A percentile compares a stretch with the other conserved stretches of the same genome.
Evolutionary conservation across 139 green algal species (phyloP).

Genomic region (Chlorella sp.): DNA sequence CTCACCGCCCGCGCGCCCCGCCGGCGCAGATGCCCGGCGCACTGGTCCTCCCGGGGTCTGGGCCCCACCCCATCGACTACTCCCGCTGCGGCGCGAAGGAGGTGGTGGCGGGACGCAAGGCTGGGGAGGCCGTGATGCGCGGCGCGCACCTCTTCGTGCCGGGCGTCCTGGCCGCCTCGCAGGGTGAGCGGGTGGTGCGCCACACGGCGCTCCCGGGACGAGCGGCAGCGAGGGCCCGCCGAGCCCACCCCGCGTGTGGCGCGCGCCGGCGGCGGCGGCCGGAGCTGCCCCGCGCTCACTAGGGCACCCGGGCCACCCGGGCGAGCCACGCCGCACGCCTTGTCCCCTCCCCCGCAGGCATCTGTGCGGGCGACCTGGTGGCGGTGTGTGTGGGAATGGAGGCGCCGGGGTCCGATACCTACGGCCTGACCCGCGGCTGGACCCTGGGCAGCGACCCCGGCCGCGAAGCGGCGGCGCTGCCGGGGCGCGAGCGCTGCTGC

Average conservation of each 20-base stretch:
- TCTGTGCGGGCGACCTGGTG: constrained; percentile 75
- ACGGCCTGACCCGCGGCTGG: constrained; percentile 8
- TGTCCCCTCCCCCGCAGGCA: constrained; percentile 32
- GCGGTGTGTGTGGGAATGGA: constrained; percentile 71
- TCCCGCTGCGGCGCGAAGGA: constrained; percentile 44
- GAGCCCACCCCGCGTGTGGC: neutral
- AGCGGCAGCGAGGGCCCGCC: neutral
- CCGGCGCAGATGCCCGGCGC: constrained; percentile 55
- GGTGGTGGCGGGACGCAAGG: constrained; percentile 81
- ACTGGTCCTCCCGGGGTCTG: constrained; percentile 57
- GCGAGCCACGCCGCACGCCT: too few species aligned
- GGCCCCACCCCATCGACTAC: constrained; percentile 60
- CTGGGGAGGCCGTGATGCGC: constrained; percentile 81
- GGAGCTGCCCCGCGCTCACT: neutral
- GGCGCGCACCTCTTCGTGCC: constrained; percentile 83
- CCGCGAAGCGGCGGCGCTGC: too few species aligned
- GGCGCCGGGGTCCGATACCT: constrained; percentile 32
- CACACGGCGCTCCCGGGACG: neutral
- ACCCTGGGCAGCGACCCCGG: too few species aligned
- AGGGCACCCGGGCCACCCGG: neutral
- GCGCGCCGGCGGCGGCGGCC: neutral
- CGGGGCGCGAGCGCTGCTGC: too few species aligned
- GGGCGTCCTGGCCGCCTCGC: constrained; percentile 33
- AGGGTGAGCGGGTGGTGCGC: neutral
- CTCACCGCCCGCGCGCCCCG: too few species aligned